Percentiles rank a stretch among this genome's conserved stretches.
Evolutionary conservation across 345 rosid genomes (phyloP).

Genomic region (Cardamine occulta): DNA sequence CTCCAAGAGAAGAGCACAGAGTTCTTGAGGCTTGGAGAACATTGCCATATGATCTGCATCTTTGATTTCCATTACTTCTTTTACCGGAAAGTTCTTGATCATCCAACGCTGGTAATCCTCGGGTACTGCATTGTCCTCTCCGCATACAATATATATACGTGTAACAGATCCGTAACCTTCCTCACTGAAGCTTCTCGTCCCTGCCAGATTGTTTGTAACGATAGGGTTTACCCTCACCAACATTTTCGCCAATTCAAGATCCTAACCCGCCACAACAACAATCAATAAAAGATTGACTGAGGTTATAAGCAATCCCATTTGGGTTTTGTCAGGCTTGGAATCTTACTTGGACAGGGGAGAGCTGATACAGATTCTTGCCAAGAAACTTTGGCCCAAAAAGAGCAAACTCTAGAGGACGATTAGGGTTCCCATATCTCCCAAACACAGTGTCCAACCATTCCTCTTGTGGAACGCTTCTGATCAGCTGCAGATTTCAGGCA

Average conservation of each 20-base stretch:
- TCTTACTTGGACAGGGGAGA: conserved; percentile 24
- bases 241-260: conserved; percentile 43
- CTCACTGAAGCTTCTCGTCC: conserved; percentile 32
- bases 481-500: neutral
- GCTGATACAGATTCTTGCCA: neutral
- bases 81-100: conserved; percentile 28
- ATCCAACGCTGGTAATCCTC: conserved; percentile 44
- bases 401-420: neutral
- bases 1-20: conserved; percentile 25
- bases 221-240: conserved; percentile 45
- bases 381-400: conserved; percentile 17
- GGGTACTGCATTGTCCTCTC: conserved; percentile 15
- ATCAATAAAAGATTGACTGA: neutral
- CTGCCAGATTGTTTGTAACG: conserved; percentile 33
- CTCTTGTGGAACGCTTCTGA: neutral
- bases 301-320: neutral
- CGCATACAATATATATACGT: conserved; percentile 36
- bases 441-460: conserved; percentile 11
- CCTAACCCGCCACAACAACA: conserved; percentile 22
- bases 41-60: conserved; percentile 50
- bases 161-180: conserved; percentile 32
- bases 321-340: neutral
- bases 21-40: conserved; percentile 40
- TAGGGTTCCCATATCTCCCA: conserved; percentile 11
- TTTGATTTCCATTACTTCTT: conserved; percentile 42